A percentile compares a stretch with the other conserved stretches of the same genome.
phyloP scores from a whole-genome alignment of 192 early-diverging fungal genomes.

The Umbelopsis sp. region DNA sequence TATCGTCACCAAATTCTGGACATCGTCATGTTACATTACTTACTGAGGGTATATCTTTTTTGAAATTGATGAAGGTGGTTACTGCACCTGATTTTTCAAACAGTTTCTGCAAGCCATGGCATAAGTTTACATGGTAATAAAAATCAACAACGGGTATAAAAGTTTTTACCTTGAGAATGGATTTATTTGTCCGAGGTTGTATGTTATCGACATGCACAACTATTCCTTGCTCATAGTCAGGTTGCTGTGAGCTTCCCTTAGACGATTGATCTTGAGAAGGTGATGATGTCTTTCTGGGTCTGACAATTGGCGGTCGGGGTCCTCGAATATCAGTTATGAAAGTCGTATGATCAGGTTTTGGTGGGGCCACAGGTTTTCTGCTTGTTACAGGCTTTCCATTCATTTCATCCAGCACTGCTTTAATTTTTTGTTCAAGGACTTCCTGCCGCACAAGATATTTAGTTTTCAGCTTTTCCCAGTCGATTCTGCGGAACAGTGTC shows the following conservation, averaged over 20 bases:
- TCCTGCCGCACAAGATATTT: not conserved
- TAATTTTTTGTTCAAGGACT: not conserved
- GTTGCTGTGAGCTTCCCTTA: not conserved
- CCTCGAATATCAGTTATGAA: conserved; percentile 5
- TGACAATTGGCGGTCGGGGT: not conserved
- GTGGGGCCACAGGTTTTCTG: not conserved
- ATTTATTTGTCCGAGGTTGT: not conserved
- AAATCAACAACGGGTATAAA: not conserved
- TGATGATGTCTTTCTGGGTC: not conserved
- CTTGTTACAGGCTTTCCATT: not conserved
- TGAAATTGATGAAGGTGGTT: not conserved
- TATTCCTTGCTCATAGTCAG: not conserved
- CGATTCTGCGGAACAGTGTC: not conserved
- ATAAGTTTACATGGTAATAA: too few relatives aligned
- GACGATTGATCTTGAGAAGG: not conserved
- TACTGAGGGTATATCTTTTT: conserved; percentile 13
- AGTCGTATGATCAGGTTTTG: not conserved
- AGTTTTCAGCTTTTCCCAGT: not conserved
- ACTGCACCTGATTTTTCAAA: not conserved
- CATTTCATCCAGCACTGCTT: not conserved
- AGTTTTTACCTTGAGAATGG: not conserved
- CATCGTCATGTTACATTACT: not conserved
- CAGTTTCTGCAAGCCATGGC: not conserved
- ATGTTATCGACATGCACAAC: conserved; percentile 9
- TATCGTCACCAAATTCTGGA: too few relatives aligned